Evolutionary conservation across 805 yeast species (phyloP), one percentile per base, ranked within the genome.

Genomic region (Blastobotrys parvus): DNA sequence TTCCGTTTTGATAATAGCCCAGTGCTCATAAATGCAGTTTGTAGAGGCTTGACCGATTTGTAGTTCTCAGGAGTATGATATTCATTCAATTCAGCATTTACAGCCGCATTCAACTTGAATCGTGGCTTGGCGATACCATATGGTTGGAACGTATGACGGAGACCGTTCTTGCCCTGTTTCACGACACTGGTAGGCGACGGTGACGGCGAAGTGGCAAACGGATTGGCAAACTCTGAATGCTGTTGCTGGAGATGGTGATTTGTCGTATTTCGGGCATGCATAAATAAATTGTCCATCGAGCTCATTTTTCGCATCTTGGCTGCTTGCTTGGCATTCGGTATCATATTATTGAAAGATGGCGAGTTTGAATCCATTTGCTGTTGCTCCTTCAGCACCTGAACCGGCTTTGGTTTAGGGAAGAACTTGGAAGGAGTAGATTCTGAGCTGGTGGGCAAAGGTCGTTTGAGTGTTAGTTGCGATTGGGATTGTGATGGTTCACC

Each of bases 31-130:
- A 86, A 86, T 13, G 92, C 95, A 0, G 89, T 80, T 58, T 85
- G 94, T 32, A 86, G 69, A 2, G 95, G 95, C 57, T 82, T 83
- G 18, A 83, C 92, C 38, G 77, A 75, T 49, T 77, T 74, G 61
- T 80, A 84, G 13, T 73, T 67, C 32, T 71, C 76, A 1, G 82
- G 79, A 0, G 80, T 72, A 27, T 61, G 54, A 44, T 65, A 66
- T n/a, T 58, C 59, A 38, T 47, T 5, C 13, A 40, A 23, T 23
- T 47, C 47, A 8, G 47, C 46, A 19, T 44, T 45, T 37, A 49
- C 35, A 19, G 50, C 42, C 6, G 53, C 43, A 35, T 46, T 43
- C 35, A 42, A 38, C 34, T 51, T 47, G 35, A 45, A 46, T 32
- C 33, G 34, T 11, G 43, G 42, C 32, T 35, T 41, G 38, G 20